These are phyloP conservation scores for Xylariales sp. DNA, from an alignment of 2,329 filamentous ascomycete species.

Conservation along the genomic window DNA sequence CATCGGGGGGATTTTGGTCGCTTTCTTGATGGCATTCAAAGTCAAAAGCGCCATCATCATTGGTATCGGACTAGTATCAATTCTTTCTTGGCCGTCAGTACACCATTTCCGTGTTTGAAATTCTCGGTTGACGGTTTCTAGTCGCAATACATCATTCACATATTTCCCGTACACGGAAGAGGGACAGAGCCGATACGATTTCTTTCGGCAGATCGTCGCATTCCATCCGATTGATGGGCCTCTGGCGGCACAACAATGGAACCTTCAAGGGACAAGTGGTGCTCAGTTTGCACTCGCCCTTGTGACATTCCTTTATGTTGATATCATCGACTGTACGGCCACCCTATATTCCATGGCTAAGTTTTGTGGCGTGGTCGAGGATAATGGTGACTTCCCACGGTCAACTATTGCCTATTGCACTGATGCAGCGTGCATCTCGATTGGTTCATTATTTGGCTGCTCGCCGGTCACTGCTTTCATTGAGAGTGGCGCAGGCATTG, in stretches of 20 bases:
- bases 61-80: constrained; percentile 76
- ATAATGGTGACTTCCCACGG: constrained; percentile 84
- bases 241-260: constrained; percentile 74
- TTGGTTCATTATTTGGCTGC: constrained; percentile 75
- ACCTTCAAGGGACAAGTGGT: constrained; percentile 63
- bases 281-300: constrained; percentile 76
- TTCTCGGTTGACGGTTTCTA: constrained; percentile 46
- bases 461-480: constrained; percentile 81
- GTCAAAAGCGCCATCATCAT: constrained; percentile 81
- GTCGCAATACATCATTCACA: constrained; percentile 74
- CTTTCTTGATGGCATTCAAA: constrained; percentile 82
- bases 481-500: constrained; percentile 80
- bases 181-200: constrained; percentile 74
- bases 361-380: constrained; percentile 74
- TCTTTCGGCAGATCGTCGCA: constrained; percentile 77
- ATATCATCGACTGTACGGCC: constrained; percentile 82
- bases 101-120: neutral
- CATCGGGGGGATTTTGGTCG: constrained; percentile 81
- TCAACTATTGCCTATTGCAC: constrained; percentile 83
- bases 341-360: constrained; percentile 86
- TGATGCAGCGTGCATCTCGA: constrained; percentile 77
- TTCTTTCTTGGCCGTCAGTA: constrained; percentile 79
- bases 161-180: constrained; percentile 76
- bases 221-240: constrained; percentile 77
- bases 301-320: constrained; percentile 83